phyloP scores from a whole-genome alignment of 352 stramenopile genomes.

The Thalassiosira hispida region DNA sequence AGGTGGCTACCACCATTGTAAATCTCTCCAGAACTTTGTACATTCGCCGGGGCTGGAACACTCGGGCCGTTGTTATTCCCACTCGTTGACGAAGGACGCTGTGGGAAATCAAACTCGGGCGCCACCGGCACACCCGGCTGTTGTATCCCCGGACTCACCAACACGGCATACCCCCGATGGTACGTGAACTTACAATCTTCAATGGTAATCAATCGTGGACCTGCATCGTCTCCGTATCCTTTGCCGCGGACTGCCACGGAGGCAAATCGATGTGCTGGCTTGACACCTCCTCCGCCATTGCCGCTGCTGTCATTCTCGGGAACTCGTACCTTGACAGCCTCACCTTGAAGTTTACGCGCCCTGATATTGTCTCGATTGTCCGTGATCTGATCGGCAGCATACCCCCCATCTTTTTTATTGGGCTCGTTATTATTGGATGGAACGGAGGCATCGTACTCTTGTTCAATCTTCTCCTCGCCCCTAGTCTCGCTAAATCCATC shows the following conservation, averaged over 20 bases:
- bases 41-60: background rate
- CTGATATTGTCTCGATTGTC: background rate
- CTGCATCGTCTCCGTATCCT: constrained; percentile 42
- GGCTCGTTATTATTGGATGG: background rate
- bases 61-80: background rate
- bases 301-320: background rate
- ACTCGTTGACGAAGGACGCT: background rate
- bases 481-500: background rate
- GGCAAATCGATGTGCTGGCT: constrained; percentile 33
- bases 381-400: background rate
- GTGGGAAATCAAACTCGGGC: constrained; percentile 11
- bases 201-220: constrained; percentile 40
- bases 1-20: background rate
- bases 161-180: constrained; percentile 43
- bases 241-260: constrained; percentile 40
- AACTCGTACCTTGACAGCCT: background rate
- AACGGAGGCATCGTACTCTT: background rate
- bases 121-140: constrained; percentile 23
- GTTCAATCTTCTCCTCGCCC: background rate
- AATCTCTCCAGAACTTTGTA: background rate
- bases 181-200: constrained; percentile 42
- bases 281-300: background rate
- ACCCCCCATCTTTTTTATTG: background rate
- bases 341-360: background rate
- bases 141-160: constrained; percentile 48